phyloP scores from a whole-genome alignment of 345 rosid genomes.

The Salix viminalis region DNA sequence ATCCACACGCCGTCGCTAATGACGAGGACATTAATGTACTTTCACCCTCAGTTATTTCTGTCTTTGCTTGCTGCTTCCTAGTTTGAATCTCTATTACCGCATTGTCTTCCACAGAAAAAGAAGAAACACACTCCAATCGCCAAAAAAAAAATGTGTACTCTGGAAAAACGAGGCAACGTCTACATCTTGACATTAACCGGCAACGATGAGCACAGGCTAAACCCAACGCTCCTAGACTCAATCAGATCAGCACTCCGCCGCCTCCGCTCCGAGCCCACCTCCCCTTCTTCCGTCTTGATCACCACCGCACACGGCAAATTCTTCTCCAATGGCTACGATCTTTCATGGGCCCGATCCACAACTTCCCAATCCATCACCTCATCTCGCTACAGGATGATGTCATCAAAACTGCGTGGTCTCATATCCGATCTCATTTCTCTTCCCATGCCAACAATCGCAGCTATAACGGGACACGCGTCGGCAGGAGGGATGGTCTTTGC shows the following conservation, averaged over 20 bases:
- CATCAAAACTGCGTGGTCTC: slow-evolving; percentile 7
- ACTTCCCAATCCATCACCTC: neutral
- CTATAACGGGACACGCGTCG: slow-evolving; percentile 21
- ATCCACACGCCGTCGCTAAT: too few relatives aligned
- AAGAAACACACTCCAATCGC: too few relatives aligned
- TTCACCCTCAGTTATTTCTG: too few relatives aligned
- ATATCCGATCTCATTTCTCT: slow-evolving; percentile 10
- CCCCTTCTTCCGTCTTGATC: slow-evolving; percentile 11
- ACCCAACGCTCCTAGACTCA: slow-evolving; percentile 12
- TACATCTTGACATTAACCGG: slow-evolving; percentile 19
- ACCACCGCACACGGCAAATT: slow-evolving; percentile 22
- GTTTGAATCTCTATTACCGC: too few relatives aligned
- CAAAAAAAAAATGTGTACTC: slow-evolving; percentile 9
- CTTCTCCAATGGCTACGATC: slow-evolving; percentile 24
- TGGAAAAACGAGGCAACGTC: slow-evolving; percentile 10
- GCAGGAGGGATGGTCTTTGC: slow-evolving; percentile 19
- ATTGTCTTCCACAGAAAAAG: too few relatives aligned
- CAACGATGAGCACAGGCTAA: slow-evolving; percentile 17
- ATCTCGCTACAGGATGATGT: slow-evolving; percentile 1
- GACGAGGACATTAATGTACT: too few relatives aligned
- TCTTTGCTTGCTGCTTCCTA: too few relatives aligned
- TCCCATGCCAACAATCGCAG: slow-evolving; percentile 25
- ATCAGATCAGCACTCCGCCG: slow-evolving; percentile 5
- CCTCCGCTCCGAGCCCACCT: slow-evolving; percentile 1
- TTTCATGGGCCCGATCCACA: slow-evolving; percentile 11